Evolutionary conservation across 805 yeast genomes (phyloP), one percentile per base, ranked within the genome.

Genomic region (Kodamaea kaohsiungensis): DNA sequence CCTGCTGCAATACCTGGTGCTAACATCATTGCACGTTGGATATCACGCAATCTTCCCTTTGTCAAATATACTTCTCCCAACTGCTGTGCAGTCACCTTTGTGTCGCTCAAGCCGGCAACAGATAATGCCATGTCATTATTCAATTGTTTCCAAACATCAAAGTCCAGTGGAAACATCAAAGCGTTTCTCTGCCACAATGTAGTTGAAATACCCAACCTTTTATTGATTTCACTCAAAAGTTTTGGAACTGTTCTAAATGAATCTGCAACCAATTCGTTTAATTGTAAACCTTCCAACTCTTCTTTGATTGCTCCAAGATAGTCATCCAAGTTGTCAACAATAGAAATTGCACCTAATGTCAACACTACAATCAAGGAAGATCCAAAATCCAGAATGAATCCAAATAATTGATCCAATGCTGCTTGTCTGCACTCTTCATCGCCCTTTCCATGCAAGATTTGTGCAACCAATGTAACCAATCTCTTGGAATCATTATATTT

Each of bases 401-500:
- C 77, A 60, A 88, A 87, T 45, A 93, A 70, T 67, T 91, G 96
- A 61, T 91, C 97, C 47, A 89, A 64, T 0, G 98, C 97, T 1
- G 91, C 92, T 58, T 85, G 87, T 55, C 84, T 86, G 1, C 95
- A 84, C 4, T 88, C 95, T n/a, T 81, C 84, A 0, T 84, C 81
- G n/a, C 84, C 88, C 53, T 82, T 82, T 1, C 90, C 89, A 72
- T 87, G 88, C 49, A 95, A 74, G 0, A 92, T 87, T 64, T 91
- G 96, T 0, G 95, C 83, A 17, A 90, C 79, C 27, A 93, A 70
- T 6, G 87, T 82, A 13, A 90, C 84, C n/a, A 91, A 77, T 56
- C 86, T 80, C 58, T 81, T 84, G 3, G 88, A 83, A 48, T 82
- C 84, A 4, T 82, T 80, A 19, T 86, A 79, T 12, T 59, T 53